These are phyloP conservation scores for Penicillium canariense DNA, from an alignment of 495 filamentous ascomycete genomes.

Conservation along the genomic window DNA sequence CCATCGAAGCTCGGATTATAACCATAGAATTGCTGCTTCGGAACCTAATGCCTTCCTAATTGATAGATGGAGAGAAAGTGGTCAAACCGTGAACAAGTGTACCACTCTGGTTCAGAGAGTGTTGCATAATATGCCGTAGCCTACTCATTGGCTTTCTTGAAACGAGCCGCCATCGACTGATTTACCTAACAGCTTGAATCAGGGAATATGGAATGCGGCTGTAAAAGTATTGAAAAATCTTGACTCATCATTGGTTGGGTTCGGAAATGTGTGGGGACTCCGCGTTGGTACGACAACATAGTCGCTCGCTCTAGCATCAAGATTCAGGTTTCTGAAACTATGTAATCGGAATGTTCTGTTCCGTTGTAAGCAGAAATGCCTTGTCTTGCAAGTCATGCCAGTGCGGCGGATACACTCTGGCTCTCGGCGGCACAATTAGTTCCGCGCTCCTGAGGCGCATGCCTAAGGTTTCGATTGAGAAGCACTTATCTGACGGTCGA, in stretches of 20 bases:
- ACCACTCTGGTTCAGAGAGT: conserved; percentile 7
- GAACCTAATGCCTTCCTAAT: too few relatives aligned
- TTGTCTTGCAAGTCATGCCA: conserved; percentile 13
- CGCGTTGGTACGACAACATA: conserved; percentile 11
- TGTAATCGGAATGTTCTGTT: conserved; percentile 5
- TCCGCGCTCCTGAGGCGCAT: conserved; percentile 3
- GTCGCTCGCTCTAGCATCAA: conserved; percentile 5
- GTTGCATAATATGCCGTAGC: conserved; percentile 10
- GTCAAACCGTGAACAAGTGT: too few relatives aligned
- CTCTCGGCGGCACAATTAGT: neutral
- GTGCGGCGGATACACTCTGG: neutral
- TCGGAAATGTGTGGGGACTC: conserved; percentile 13
- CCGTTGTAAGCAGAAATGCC: conserved; percentile 6
- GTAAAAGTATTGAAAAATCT: conserved; percentile 4
- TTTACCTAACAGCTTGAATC: conserved; percentile 10
- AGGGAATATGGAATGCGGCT: conserved; percentile 9
- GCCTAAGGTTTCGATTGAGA: neutral
- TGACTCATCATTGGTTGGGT: conserved; percentile 5
- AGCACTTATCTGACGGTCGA: too few relatives aligned
- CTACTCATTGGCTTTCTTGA: conserved; percentile 1
- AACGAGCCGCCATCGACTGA: neutral
- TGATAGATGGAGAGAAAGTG: too few relatives aligned
- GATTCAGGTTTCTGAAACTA: neutral
- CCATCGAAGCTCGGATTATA: too few relatives aligned
- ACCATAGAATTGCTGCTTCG: too few relatives aligned